Conservation (phyloP, 2,329 filamentous ascomycete genomes). For the Phyllachora maydis region DNA sequence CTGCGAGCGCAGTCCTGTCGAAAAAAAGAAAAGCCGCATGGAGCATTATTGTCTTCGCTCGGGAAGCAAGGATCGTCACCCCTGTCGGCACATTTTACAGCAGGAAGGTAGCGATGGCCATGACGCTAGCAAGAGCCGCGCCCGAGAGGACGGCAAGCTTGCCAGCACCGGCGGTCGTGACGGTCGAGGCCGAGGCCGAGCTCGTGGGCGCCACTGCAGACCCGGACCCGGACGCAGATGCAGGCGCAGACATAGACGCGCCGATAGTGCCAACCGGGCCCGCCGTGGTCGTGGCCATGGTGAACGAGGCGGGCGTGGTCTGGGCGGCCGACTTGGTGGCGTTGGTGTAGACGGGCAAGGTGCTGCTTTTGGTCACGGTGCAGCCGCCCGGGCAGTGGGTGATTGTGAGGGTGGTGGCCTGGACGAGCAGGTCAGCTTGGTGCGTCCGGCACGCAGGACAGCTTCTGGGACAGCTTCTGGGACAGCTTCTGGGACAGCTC, state of each 20-base stretch:
- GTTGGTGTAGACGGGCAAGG: conserved; percentile 25
- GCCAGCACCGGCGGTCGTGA: conserved; percentile 33
- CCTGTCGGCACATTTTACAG: too few relatives aligned
- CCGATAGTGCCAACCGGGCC: conserved; percentile 10
- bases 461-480: too few relatives aligned
- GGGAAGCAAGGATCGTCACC: too few relatives aligned
- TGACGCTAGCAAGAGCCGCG: conserved; percentile 36
- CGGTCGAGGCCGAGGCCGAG: conserved; percentile 7
- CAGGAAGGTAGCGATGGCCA: conserved; percentile 35
- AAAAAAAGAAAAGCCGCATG: too few relatives aligned
- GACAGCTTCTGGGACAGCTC: background rate
- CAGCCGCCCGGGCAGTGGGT: conserved; percentile 52
- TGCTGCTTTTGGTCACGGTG: conserved; percentile 33
- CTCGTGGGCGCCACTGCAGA: too few relatives aligned
- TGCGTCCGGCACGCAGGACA: too few relatives aligned
- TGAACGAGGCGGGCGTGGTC: conserved; percentile 14
- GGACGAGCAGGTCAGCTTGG: conserved; percentile 3
- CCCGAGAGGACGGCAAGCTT: conserved; percentile 34
- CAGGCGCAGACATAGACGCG: conserved; percentile 10
- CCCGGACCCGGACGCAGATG: too few relatives aligned
- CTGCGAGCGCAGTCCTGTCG: too few relatives aligned
- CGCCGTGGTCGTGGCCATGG: too few relatives aligned
- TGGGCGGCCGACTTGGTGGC: too few relatives aligned
- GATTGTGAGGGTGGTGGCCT: conserved; percentile 51
- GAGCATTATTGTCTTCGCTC: too few relatives aligned